A percentile compares a stretch with the other conserved stretches of the same genome.
Conservation (phyloP, 1,139 yeast species). For the Wickerhamiella pararugosa region DNA sequence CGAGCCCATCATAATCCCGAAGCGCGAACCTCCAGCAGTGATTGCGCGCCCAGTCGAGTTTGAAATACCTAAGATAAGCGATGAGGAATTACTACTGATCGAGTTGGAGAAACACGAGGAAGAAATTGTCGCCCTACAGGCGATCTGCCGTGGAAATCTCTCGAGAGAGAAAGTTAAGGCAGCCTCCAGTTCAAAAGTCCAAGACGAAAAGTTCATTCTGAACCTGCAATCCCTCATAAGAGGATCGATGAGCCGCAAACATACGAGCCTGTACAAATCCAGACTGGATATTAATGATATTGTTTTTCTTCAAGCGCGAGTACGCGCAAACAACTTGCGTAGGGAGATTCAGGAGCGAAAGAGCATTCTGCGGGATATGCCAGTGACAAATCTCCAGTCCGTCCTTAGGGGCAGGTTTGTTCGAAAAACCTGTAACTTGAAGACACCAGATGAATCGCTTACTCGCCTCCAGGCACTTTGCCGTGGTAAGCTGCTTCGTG, state of each 20-base stretch:
- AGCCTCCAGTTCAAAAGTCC: background rate
- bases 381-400: constrained; percentile 1
- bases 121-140: constrained; percentile 21
- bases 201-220: constrained; percentile 18
- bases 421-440: background rate
- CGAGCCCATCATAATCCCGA: background rate
- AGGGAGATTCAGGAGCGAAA: background rate
- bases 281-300: background rate
- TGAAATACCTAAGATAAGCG: background rate
- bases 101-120: constrained; percentile 20
- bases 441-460: constrained; percentile 13
- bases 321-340: background rate
- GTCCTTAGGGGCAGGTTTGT: background rate
- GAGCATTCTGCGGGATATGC: constrained; percentile 16
- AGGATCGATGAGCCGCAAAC: background rate
- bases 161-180: constrained; percentile 13
- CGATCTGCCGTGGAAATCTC: constrained; percentile 21
- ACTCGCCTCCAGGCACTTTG: constrained; percentile 10
- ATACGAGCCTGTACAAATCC: background rate
- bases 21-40: no score
- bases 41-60: background rate
- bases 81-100: constrained; percentile 14
- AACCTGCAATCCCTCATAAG: constrained; percentile 24
- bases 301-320: background rate
- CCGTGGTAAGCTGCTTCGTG: constrained; percentile 4